A percentile compares a stretch with the other conserved stretches of the same genome.
These are phyloP conservation scores for Claviceps pazoutovae DNA, from an alignment of 2,329 filamentous ascomycete species.

Conservation along the genomic window DNA sequence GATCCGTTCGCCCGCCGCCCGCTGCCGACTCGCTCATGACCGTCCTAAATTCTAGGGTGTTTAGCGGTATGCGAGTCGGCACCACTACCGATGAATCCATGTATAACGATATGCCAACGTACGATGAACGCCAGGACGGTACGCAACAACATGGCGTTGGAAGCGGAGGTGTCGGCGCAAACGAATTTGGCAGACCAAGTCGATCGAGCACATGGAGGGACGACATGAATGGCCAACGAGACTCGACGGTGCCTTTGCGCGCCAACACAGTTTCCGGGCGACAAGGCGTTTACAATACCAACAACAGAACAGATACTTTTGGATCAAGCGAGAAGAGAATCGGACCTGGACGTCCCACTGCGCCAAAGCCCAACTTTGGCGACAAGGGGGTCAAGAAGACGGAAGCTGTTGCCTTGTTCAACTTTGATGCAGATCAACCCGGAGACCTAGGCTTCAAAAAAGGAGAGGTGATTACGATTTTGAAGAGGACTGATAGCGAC, in stretches of 20 bases:
- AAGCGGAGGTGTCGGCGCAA: conserved; percentile 24
- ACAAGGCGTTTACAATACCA: conserved; percentile 34
- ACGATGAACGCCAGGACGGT: conserved; percentile 68
- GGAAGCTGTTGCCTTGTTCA: conserved; percentile 82
- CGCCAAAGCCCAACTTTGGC: conserved; percentile 76
- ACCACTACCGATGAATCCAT: conserved; percentile 43
- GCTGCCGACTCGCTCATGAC: conserved; percentile 74
- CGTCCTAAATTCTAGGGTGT: conserved; percentile 72
- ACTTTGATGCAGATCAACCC: conserved; percentile 85
- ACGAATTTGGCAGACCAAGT: conserved; percentile 41
- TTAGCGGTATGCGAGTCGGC: conserved; percentile 48
- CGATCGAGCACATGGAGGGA: conserved; percentile 63
- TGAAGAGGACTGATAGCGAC: conserved; percentile 86
- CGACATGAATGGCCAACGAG: conserved; percentile 54
- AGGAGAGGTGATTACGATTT: conserved; percentile 85
- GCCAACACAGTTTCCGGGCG: conserved; percentile 36
- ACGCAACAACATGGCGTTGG: conserved; percentile 21
- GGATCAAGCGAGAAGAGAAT: conserved; percentile 22
- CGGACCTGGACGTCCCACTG: conserved; percentile 65
- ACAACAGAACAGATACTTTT: conserved; percentile 10
- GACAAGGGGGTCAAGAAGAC: conserved; percentile 51
- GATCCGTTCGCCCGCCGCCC: conserved; percentile 62
- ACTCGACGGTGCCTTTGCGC: conserved; percentile 27
- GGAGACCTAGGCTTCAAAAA: conserved; percentile 95
- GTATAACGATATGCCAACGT: conserved; percentile 91